Conservation (phyloP, 257 asterid species). For the Echites panduratus region DNA sequence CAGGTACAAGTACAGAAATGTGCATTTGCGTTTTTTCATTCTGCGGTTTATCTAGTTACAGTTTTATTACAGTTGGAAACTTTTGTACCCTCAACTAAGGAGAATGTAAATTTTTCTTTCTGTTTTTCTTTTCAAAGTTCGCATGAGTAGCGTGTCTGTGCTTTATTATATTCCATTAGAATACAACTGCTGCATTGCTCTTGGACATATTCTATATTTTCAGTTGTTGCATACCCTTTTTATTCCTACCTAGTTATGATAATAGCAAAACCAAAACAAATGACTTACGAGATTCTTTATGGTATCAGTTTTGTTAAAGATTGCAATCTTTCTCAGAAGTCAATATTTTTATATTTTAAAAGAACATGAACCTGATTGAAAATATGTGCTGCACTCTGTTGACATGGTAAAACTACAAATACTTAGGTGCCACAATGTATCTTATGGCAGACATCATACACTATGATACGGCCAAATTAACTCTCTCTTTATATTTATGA, state of each 20-base stretch:
- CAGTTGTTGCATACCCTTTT: neutral
- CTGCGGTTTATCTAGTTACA: neutral
- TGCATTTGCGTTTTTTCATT: neutral
- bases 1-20: neutral
- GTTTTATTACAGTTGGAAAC: neutral
- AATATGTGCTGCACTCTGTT: neutral
- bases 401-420: neutral
- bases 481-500: neutral
- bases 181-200: neutral
- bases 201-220: neutral
- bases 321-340: neutral
- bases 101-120: neutral
- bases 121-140: neutral
- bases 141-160: neutral
- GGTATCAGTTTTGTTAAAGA: neutral
- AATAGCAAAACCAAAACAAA: neutral
- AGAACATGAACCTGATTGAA: neutral
- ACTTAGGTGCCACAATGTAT: neutral
- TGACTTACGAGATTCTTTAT: neutral
- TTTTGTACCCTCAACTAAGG: neutral
- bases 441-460: neutral
- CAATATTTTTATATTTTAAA: neutral
- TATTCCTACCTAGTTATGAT: neutral
- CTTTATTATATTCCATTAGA: neutral
- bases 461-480: neutral